Base-by-base conservation (phyloP, 768 basidiomycete species). In the Hygrocybe coccinea region DNA sequence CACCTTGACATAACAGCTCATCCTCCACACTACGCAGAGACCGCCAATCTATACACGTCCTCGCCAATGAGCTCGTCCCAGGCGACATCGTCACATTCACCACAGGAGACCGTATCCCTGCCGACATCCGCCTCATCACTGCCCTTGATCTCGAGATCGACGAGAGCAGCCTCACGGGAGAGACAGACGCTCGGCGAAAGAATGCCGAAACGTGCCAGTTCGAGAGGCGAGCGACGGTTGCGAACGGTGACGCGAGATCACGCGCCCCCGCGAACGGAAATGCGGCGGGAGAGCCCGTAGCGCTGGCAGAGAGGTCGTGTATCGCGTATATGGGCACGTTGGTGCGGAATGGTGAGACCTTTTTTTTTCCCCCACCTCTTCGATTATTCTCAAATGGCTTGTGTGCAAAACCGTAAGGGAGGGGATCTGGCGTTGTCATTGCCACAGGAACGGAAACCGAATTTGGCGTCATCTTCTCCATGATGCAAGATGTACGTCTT, bases 241-340 rank as follows among this genome's bases (percentile, higher is more conserved):
- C 44, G 17, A 35, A 58, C 17, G 60, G 64, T 17, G 64, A 43
- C 17, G 65, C 64, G 58, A 44, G 43, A 35, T 22, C 35, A 54
- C 29, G 10, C 14, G n/a, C 29, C 6, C 15, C n/a, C 50, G 61
- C 60, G 34, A 15, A 51, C 59, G 14, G 64, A 64, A 19, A 17
- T 61, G 41, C 43, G 22, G 59, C 63, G 3, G 75, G 76, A 1
- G 76, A 78, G 34, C 67, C 73, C 1, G 67, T 81, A 5, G 79
- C 89, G 15, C 77, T 97, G 22, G 90, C 91, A 2, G 95, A 97
- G 59, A 76, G 95, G 60, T 80, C 77, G 5, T 95, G 91, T 64
- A 84, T 97, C 37, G 95, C 85, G 5, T 95, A 93, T 65, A 97
- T 98, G 95, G 95, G 95, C 6, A 97, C 95, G 2, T 71, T 97